These are phyloP conservation scores for Nematodospora valgi DNA, from an alignment of 805 yeast genomes.

Conservation along the genomic window DNA sequence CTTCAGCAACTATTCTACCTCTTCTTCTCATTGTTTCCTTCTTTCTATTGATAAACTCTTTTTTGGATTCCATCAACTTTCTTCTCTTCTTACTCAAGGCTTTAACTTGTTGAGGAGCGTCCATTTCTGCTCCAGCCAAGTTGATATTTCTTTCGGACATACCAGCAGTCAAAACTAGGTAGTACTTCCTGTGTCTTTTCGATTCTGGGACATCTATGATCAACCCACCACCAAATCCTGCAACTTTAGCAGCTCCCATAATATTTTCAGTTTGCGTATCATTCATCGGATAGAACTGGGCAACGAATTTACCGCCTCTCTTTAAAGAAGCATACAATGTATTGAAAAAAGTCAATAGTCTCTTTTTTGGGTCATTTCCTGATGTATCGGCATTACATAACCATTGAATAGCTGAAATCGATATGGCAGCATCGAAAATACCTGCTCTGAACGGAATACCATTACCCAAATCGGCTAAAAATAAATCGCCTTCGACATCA, in stretches of 20 bases:
- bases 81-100: slow-evolving; percentile 33
- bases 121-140: slow-evolving; percentile 77
- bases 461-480: slow-evolving; percentile 87
- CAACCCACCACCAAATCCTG: slow-evolving; percentile 96
- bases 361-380: slow-evolving; percentile 74
- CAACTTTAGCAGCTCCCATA: slow-evolving; percentile 78
- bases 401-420: slow-evolving; percentile 97
- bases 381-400: slow-evolving; percentile 91
- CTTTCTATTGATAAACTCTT: slow-evolving; percentile 83
- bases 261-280: slow-evolving; percentile 81
- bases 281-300: slow-evolving; percentile 93
- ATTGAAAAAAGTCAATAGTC: slow-evolving; percentile 80
- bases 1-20: slow-evolving; percentile 85
- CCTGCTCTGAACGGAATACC: slow-evolving; percentile 97
- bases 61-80: slow-evolving; percentile 65
- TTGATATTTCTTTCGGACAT: slow-evolving; percentile 71
- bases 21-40: slow-evolving; percentile 90
- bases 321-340: slow-evolving; percentile 80
- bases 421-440: slow-evolving; percentile 92
- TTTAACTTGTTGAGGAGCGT: slow-evolving; percentile 48
- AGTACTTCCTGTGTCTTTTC: slow-evolving; percentile 86
- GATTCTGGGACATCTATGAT: slow-evolving; percentile 92
- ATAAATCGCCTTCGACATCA: slow-evolving; percentile 90
- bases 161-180: slow-evolving; percentile 87
- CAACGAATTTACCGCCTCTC: slow-evolving; percentile 96